Base-by-base conservation (phyloP, 1,284 basidiomycete genomes). In the Microbotryomycetes sp. region DNA sequence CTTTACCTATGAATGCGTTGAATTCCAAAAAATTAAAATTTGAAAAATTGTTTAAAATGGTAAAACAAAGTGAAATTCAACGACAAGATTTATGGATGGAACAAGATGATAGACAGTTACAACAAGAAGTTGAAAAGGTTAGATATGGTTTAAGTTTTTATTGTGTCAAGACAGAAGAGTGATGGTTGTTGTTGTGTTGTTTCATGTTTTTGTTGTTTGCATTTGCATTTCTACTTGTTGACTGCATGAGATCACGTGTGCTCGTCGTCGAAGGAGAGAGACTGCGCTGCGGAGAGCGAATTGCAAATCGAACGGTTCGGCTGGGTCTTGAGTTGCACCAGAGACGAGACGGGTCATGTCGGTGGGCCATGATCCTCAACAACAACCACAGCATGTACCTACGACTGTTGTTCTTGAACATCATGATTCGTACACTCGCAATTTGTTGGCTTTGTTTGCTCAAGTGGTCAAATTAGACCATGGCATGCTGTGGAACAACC, bases 381-480 rank as follows among this genome's bases (percentile, higher is more conserved):
- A 42, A n/a, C n/a, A n/a, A n/a, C n/a, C n/a, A n/a, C 12, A 42
- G 36, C 36, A 42, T 42, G 36, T 68, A 4, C 63, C 59, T 5
- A 60, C 49, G 15, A 77, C 89, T 46, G 78, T 90, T 32, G 78
- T 91, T 50, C 80, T 91, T 46, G 88, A 90, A 73, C 88, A 86
- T 4, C 88, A 89, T 68, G 89, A 91, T 74, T 89, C 88, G 0
- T 91, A 90, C 76, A 87, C 88, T 7, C 82, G 83, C 81, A 91
- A 90, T 54, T 22, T 71, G 6, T 56, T 71, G 48, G n/a, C 52
- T 31, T 66, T 70, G 31, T 62, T 70, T 53, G 16, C 48, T 14
- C 22, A 42, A 19, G 31, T 61, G 22, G 19, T 57, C 30, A 84
- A 12, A 76, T 87, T 25, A 83, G 82, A 75, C 81, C 81, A 54